A percentile compares a stretch with the other conserved stretches of the same genome.
Conservation (phyloP, 306 rosid species). For the Nissolia schottii region DNA sequence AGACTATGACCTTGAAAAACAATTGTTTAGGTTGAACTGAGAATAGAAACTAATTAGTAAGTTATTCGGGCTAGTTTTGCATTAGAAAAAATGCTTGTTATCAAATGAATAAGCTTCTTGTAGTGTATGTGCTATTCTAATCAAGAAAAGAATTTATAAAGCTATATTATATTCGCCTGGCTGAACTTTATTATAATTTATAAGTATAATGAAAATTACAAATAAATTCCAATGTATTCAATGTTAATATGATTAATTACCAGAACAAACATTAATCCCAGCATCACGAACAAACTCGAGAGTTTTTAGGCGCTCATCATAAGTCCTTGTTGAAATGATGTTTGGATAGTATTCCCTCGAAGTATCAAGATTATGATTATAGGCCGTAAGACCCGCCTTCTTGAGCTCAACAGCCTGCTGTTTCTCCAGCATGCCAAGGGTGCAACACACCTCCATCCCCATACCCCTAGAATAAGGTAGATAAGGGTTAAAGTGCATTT, state of each 20-base stretch:
- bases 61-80: background rate
- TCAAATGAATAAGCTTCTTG: background rate
- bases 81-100: background rate
- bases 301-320: constrained; percentile 91
- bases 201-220: background rate
- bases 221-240: background rate
- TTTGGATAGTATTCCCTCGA: constrained; percentile 97
- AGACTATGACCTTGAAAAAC: background rate
- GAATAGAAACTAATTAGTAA: background rate
- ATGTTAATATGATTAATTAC: constrained; percentile 47
- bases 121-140: background rate
- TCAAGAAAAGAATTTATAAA: background rate
- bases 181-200: background rate
- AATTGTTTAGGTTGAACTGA: background rate
- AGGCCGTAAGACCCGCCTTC: constrained; percentile 95
- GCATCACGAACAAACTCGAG: constrained; percentile 92
- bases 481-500: background rate
- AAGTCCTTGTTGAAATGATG: constrained; percentile 82
- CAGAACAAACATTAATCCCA: constrained; percentile 91
- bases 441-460: constrained; percentile 99
- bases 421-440: constrained; percentile 95
- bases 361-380: constrained; percentile 95
- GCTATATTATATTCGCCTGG: background rate
- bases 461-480: constrained; percentile 50
- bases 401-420: constrained; percentile 89